Evolutionary conservation across 495 filamentous ascomycete species (phyloP).

Genomic region (Astrothelium subdiscretum): DNA sequence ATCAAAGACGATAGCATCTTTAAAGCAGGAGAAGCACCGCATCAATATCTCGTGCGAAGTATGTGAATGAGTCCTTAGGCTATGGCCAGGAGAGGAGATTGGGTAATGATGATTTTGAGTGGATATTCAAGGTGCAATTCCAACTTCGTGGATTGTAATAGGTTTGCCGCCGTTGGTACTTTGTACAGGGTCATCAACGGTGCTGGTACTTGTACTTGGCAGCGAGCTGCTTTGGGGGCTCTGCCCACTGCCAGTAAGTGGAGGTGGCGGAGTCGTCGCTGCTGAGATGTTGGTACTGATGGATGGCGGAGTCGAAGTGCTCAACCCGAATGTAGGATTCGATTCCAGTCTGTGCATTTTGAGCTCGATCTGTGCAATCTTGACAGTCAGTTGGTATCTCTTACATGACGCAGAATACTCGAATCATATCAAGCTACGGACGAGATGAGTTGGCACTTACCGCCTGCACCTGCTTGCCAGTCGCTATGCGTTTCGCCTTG

Average conservation of each 20-base stretch:
- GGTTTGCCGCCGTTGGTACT: not conserved
- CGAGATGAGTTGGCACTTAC: not conserved
- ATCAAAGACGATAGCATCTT: not conserved
- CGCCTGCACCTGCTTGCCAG: constrained; percentile 61
- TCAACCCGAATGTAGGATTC: not conserved
- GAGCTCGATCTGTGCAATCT: constrained; percentile 23
- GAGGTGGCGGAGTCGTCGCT: constrained; percentile 44
- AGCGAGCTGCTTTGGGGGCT: constrained; percentile 52
- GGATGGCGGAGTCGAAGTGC: constrained; percentile 24
- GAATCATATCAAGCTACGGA: not conserved
- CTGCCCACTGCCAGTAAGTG: constrained; percentile 50
- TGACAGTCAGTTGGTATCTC: not conserved
- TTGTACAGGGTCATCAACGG: constrained; percentile 34
- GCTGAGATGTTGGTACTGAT: constrained; percentile 34
- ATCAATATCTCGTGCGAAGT: not conserved
- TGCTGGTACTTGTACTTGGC: constrained; percentile 46
- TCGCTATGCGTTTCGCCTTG: constrained; percentile 59
- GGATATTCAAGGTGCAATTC: constrained; percentile 1
- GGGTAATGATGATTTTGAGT: no score
- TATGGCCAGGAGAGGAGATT: no score
- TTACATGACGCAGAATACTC: constrained; percentile 12
- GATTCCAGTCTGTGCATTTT: constrained; percentile 25
- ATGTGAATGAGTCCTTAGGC: no score
- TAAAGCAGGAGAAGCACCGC: not conserved
- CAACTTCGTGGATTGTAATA: not conserved